A percentile compares a stretch with the other conserved stretches of the same genome.
Conservation (phyloP, 176 grass and related monocot genomes). For the Cenchrus fungigraminus region DNA sequence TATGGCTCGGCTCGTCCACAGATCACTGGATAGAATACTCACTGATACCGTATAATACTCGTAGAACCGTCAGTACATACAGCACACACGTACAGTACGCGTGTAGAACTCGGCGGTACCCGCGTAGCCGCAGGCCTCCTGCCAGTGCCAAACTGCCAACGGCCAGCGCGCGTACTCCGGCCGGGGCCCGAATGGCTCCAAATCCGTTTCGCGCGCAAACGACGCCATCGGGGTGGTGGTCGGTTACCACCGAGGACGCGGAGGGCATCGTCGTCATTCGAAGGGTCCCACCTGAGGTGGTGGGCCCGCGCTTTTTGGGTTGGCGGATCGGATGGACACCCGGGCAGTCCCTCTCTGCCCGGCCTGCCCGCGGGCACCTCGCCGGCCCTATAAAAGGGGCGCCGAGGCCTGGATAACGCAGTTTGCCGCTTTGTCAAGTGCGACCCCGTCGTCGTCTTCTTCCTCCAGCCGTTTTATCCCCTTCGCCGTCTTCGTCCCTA, state of each 20-base stretch:
- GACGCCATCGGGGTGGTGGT: not conserved
- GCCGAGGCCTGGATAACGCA: not conserved
- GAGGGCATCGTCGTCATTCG: not conserved
- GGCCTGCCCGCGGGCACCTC: constrained; percentile 29
- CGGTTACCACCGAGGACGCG: not conserved
- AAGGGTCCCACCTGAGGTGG: not conserved
- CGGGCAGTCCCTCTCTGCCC: constrained; percentile 16
- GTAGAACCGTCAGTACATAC: too few relatives aligned
- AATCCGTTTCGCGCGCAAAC: constrained; percentile 20
- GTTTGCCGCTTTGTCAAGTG: constrained; percentile 53
- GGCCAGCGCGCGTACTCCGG: not conserved
- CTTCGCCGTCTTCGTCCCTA: not conserved
- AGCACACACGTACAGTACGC: not conserved
- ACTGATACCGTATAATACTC: too few relatives aligned
- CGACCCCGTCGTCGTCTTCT: not conserved
- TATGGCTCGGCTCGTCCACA: too few relatives aligned
- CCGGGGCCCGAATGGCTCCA: not conserved
- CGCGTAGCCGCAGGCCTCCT: not conserved
- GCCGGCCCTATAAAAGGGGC: constrained; percentile 27
- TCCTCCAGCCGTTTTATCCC: not conserved
- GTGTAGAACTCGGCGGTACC: not conserved
- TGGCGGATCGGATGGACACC: constrained; percentile 13
- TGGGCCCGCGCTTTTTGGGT: not conserved
- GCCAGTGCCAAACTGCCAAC: too few relatives aligned
- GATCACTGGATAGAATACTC: too few relatives aligned